These are phyloP conservation scores for Verbascum thapsus DNA, from an alignment of 257 asterid genomes.

Conservation along the genomic window DNA sequence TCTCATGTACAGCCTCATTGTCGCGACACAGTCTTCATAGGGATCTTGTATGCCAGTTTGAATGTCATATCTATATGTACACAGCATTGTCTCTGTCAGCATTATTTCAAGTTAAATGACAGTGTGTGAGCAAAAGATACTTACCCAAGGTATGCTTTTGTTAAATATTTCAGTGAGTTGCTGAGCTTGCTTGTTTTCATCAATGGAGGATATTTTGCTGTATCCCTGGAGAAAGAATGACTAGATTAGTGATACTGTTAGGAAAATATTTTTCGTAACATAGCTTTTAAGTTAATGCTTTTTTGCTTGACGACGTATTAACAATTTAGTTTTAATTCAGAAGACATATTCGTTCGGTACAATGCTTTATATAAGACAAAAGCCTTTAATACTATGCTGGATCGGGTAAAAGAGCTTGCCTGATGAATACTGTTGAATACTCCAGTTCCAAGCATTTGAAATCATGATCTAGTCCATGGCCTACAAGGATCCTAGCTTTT, in stretches of 20 bases:
- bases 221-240: slow-evolving; percentile 57
- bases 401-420: slow-evolving; percentile 45
- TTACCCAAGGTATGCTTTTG: slow-evolving; percentile 82
- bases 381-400: slow-evolving; percentile 1
- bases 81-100: slow-evolving; percentile 7
- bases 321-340: background rate
- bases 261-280: background rate
- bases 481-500: slow-evolving; percentile 77
- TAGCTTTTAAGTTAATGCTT: background rate
- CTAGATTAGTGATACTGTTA: slow-evolving; percentile 16
- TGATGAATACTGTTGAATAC: slow-evolving; percentile 64
- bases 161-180: slow-evolving; percentile 80
- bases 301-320: background rate
- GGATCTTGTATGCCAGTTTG: slow-evolving; percentile 85
- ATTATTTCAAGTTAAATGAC: background rate
- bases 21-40: slow-evolving; percentile 81
- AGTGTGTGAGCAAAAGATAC: slow-evolving; percentile 20
- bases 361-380: slow-evolving; percentile 1
- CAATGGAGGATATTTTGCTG: slow-evolving; percentile 79
- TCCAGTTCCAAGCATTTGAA: slow-evolving; percentile 78
- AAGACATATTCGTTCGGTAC: background rate
- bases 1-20: slow-evolving; percentile 72
- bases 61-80: slow-evolving; percentile 66
- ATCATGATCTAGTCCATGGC: slow-evolving; percentile 88
- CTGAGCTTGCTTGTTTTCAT: slow-evolving; percentile 95